Conservation (phyloP, 2,329 filamentous ascomycete species). For the Triangularia verruculosa region DNA sequence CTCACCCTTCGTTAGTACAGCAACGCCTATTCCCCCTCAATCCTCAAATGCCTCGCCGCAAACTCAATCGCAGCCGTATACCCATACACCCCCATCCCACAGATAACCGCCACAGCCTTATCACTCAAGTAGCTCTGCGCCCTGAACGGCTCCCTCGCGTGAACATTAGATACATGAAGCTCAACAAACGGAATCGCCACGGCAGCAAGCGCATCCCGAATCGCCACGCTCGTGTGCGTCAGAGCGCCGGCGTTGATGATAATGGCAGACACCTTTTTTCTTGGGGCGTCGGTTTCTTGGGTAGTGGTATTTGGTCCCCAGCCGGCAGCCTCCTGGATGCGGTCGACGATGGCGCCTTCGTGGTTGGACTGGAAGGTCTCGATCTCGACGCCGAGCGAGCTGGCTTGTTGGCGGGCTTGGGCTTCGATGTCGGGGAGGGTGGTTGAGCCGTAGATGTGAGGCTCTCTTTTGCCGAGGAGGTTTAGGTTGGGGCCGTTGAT, state of each 20-base stretch:
- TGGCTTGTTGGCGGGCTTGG: slow-evolving; percentile 48
- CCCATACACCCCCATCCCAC: slow-evolving; percentile 62
- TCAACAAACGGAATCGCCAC: slow-evolving; percentile 73
- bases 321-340: slow-evolving; percentile 64
- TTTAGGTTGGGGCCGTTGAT: slow-evolving; percentile 85
- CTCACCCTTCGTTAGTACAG: no score
- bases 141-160: slow-evolving; percentile 66
- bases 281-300: not conserved
- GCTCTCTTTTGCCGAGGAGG: slow-evolving; percentile 72
- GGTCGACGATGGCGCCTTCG: slow-evolving; percentile 71
- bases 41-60: slow-evolving; percentile 45
- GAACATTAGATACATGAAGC: slow-evolving; percentile 73
- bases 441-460: slow-evolving; percentile 67
- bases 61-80: slow-evolving; percentile 61
- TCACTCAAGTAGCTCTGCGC: slow-evolving; percentile 71
- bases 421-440: slow-evolving; percentile 62
- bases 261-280: slow-evolving; percentile 55
- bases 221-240: slow-evolving; percentile 72
- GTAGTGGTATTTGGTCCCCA: slow-evolving; percentile 18
- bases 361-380: slow-evolving; percentile 72
- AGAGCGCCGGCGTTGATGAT: slow-evolving; percentile 74
- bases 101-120: slow-evolving; percentile 72
- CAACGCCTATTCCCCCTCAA: slow-evolving; percentile 31
- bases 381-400: slow-evolving; percentile 46
- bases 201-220: slow-evolving; percentile 70